Evolutionary conservation across 768 basidiomycete genomes (phyloP).

Genomic region (Amanita jacksonii): DNA sequence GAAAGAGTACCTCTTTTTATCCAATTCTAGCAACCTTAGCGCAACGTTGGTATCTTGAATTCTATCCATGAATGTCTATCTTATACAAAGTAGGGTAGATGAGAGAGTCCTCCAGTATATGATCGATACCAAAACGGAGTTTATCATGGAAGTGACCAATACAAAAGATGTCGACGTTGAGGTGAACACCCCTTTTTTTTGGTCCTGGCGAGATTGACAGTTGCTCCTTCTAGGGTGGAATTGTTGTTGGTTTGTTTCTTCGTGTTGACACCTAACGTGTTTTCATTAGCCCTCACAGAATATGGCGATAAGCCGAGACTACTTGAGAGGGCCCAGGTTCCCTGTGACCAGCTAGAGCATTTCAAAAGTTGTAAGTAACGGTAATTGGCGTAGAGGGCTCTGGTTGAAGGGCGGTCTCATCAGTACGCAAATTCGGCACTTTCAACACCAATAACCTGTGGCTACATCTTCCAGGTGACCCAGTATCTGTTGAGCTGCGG

Average conservation of each 20-base stretch:
- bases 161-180: slow-evolving; percentile 76
- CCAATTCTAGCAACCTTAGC: slow-evolving; percentile 83
- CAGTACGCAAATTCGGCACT: slow-evolving; percentile 69
- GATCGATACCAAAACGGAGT: slow-evolving; percentile 64
- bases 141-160: slow-evolving; percentile 85
- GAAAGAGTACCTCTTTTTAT: slow-evolving; percentile 84
- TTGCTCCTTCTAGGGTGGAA: slow-evolving; percentile 40
- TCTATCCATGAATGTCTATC: slow-evolving; percentile 25
- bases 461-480: slow-evolving; percentile 23
- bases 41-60: slow-evolving; percentile 51
- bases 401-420: slow-evolving; percentile 5
- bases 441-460: slow-evolving; percentile 70
- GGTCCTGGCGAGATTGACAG: not conserved
- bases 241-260: slow-evolving; percentile 40
- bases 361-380: slow-evolving; percentile 51
- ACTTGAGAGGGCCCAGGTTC: slow-evolving; percentile 79
- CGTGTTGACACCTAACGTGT: not conserved
- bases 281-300: too few species aligned
- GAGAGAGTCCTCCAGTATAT: slow-evolving; percentile 71
- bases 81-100: slow-evolving; percentile 44
- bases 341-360: slow-evolving; percentile 71
- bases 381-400: not conserved
- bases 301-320: slow-evolving; percentile 70
- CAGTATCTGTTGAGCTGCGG: not conserved
- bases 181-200: slow-evolving; percentile 27